Evolutionary conservation across 805 yeast species (phyloP), one percentile per base, ranked within the genome.

Genomic region (Cyberlindnera saturnus): DNA sequence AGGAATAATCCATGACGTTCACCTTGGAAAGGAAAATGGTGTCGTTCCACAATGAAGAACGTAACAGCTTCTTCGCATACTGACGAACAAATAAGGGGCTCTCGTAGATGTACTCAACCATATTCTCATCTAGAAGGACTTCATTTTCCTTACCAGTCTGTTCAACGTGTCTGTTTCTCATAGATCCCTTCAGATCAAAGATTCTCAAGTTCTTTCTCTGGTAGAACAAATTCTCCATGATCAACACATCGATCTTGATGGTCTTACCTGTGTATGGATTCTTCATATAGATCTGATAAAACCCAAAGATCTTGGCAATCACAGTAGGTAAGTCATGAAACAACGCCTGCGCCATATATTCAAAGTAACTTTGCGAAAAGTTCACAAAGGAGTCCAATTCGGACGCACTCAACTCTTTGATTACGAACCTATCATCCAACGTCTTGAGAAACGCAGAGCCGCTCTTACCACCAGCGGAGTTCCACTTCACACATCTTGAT

Each of bases 1-100:
- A 69, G 0, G 98, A 91, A 59, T 93, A 93, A 62, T 93, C 99
- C 99, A 93, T 93, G 6, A 93, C 98, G 59, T 93, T 95, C 96
- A 93, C 87, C 56, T 95, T 93, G 3, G 96, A 89, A 42, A 93
- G 67, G 60, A 93, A 95, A 14, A 93, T 68, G 0, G 98, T 93
- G 56, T 93, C 99, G 58, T 95, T 93, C 84, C 95, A 93, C 26
- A 93, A 65, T 0, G 96, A 90, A 0, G 96, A 91, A 38, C 96
- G 68, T 39, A 93, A 63, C 32, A 89, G 65, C 53, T 86, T 82
- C 59, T 93, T 93, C 59, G 89, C 91, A 54, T 89, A 90, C 55
- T 91, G 97, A 45, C 91, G 72, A 6, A 93, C 96, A 69, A 88
- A 95, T 32, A 93, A 75, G 0, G 99, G 99, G 19, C 95, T 83